Evolutionary conservation across 805 yeast species (phyloP).

Genomic region (Teunomyces stri): DNA sequence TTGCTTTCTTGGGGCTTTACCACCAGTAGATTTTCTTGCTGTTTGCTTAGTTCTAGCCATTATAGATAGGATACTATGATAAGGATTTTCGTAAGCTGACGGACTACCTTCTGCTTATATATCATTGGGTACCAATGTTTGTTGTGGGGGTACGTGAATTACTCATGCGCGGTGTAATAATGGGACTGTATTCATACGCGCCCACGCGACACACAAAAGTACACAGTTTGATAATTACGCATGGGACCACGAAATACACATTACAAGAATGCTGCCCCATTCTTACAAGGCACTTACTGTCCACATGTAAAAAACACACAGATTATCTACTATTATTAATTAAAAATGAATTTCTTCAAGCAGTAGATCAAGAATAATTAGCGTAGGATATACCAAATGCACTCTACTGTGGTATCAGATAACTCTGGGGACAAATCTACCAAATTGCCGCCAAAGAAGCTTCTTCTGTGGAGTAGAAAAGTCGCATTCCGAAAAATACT

Average conservation of each 20-base stretch:
- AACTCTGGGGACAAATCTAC: too few relatives aligned
- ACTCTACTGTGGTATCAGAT: too few relatives aligned
- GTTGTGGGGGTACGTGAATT: not conserved
- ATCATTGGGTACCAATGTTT: not conserved
- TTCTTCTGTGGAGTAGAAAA: not conserved
- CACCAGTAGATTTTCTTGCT: slow-evolving; percentile 93
- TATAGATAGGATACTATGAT: slow-evolving; percentile 13
- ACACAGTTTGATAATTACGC: not conserved
- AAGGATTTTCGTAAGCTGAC: not conserved
- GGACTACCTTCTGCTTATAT: slow-evolving; percentile 2
- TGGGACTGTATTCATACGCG: not conserved
- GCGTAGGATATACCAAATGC: too few relatives aligned
- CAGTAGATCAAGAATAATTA: too few relatives aligned
- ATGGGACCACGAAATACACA: not conserved
- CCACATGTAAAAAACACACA: too few relatives aligned
- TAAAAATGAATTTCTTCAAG: too few relatives aligned
- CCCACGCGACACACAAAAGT: not conserved
- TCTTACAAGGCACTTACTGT: too few relatives aligned
- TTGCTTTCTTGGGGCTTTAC: slow-evolving; percentile 95
- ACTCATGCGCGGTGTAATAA: not conserved
- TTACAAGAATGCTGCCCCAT: not conserved
- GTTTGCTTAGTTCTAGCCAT: slow-evolving; percentile 96
- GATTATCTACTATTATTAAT: too few relatives aligned
- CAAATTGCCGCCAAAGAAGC: not conserved
- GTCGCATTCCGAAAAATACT: slow-evolving; percentile 2